Evolutionary conservation across 2,329 filamentous ascomycete species (phyloP), one percentile per base, ranked within the genome.

Genomic region (Reticulascus tulasneorum): DNA sequence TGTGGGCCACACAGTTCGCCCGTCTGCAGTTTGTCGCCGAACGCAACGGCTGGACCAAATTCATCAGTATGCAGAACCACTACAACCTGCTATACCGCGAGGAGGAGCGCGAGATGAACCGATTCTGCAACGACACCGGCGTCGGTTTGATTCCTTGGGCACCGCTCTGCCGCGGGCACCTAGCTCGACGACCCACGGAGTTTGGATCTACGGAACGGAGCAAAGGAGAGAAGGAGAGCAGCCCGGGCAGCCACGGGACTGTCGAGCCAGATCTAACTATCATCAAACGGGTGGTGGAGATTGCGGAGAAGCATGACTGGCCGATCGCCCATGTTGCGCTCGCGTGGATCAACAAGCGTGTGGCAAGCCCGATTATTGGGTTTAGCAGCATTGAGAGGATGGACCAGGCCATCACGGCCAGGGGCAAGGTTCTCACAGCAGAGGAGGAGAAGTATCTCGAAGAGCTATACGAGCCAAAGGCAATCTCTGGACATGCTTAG

Each of bases 311-410:
- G 58, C 69, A 70, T 45, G 69, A 63, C 1, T 69, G 74, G 52
- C 75, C 68, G 45, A 84, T 85, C 72, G 73, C 75, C 28, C 73
- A 82, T 37, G 73, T 86, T 15, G 71, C 77, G 2, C 66, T 81
- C 36, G 79, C 78, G 4, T 86, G 82, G 82, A 69, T 72, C 38
- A 60, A 75, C 45, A 65, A 69, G 44, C 63, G 69, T 28, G 68
- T 71, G 6, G 57, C 67, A 17, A 75, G 67, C 46, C 79, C 78
- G 2, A 83, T 84, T 40, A 62, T 82, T 35, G 80, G 82, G 0
- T 63, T 84, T 46, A 74, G 67, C 44, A 82, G 66, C 35, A 62
- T 71, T 22, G 64, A 68, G 38, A 63, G 80, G n/a, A 71, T 85
- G 28, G 73, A 81, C 23, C 77, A 84, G 60, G 75, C 77, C 2